Evolutionary conservation across 2,329 filamentous ascomycete species (phyloP).

Genomic region (Tetracladium maxilliforme): DNA sequence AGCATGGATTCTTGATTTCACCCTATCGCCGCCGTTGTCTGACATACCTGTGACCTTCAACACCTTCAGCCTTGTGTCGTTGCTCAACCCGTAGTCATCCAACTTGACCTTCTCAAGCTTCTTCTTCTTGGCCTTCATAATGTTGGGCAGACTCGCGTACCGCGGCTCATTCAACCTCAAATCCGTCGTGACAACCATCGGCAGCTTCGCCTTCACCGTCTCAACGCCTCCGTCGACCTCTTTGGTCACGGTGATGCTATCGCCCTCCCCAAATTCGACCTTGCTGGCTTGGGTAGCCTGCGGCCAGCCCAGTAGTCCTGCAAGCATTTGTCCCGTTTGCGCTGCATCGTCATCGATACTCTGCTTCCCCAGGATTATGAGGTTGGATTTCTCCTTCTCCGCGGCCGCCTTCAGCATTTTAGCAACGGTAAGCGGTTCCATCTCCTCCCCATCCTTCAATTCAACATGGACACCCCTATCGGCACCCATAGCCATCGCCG

Average conservation of each 20-base stretch:
- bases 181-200: constrained; percentile 91
- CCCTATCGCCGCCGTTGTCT: not conserved
- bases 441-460: constrained; percentile 54
- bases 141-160: constrained; percentile 91
- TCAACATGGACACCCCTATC: constrained; percentile 87
- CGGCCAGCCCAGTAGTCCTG: constrained; percentile 78
- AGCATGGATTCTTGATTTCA: constrained; percentile 4
- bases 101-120: constrained; percentile 83
- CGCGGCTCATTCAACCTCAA: constrained; percentile 86
- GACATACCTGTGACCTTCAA: constrained; percentile 70
- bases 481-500: constrained; percentile 97
- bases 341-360: constrained; percentile 92
- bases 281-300: constrained; percentile 90
- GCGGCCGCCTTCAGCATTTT: constrained; percentile 76
- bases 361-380: constrained; percentile 94
- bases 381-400: constrained; percentile 72
- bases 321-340: constrained; percentile 97
- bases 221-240: constrained; percentile 95
- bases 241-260: constrained; percentile 61
- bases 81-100: constrained; percentile 66
- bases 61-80: constrained; percentile 66
- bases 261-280: constrained; percentile 59
- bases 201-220: constrained; percentile 72
- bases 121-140: constrained; percentile 99
- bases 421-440: constrained; percentile 84